Percentiles rank a stretch among this genome's conserved stretches.
Conservation (phyloP, 1,284 basidiomycete genomes). For the Mycena sp. region DNA sequence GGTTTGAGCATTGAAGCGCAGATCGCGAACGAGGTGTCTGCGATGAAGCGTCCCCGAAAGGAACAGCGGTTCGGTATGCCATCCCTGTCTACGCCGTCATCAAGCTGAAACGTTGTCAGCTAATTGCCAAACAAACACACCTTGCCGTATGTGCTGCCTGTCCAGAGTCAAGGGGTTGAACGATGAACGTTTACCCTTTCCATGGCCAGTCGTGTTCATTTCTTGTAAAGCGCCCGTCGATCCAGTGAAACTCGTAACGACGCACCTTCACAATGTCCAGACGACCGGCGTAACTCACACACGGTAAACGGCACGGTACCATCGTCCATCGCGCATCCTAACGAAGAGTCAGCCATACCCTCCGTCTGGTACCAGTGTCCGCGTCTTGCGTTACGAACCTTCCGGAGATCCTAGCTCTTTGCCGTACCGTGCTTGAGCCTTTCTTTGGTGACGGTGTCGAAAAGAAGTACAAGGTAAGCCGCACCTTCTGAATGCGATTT, state of each 20-base stretch:
- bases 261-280: constrained; percentile 70
- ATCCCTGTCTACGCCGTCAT: constrained; percentile 14
- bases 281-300: constrained; percentile 72
- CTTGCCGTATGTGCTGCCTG: constrained; percentile 63
- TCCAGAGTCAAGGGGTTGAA: not conserved
- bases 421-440: constrained; percentile 58
- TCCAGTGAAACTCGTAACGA: constrained; percentile 75
- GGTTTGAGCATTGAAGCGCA: constrained; percentile 70
- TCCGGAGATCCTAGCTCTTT: constrained; percentile 71
- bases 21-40: constrained; percentile 73
- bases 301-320: too few species aligned
- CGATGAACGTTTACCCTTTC: constrained; percentile 12
- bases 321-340: too few species aligned
- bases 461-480: constrained; percentile 54
- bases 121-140: constrained; percentile 79
- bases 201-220: constrained; percentile 73
- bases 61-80: constrained; percentile 72
- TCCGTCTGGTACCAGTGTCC: constrained; percentile 75
- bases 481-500: too few species aligned
- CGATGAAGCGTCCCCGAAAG: constrained; percentile 70
- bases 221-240: constrained; percentile 80
- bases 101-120: constrained; percentile 48
- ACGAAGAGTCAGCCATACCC: constrained; percentile 72
- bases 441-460: constrained; percentile 59
- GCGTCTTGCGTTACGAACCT: constrained; percentile 73